These are phyloP conservation scores for Trichomonascaceae sp. DNA, from an alignment of 1,139 yeast genomes.

Conservation along the genomic window DNA sequence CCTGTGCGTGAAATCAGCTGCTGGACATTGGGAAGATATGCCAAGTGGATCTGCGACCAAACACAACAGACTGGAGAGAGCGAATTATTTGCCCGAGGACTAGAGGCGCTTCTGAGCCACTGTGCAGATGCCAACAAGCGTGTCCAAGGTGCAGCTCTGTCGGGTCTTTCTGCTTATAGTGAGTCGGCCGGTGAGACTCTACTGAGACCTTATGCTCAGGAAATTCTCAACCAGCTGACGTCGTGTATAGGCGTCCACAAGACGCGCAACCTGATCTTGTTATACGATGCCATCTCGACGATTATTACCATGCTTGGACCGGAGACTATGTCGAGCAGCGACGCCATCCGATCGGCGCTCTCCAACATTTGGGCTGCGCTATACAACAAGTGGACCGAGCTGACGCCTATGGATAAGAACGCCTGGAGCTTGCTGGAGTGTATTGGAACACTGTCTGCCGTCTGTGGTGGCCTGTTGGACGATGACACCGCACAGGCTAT, in stretches of 20 bases:
- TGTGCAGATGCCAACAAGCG: slow-evolving; percentile 75
- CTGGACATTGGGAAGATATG: slow-evolving; percentile 86
- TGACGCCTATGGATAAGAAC: slow-evolving; percentile 67
- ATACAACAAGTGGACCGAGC: slow-evolving; percentile 60
- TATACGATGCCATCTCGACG: slow-evolving; percentile 89
- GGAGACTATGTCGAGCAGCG: not conserved
- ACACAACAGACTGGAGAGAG: slow-evolving; percentile 36
- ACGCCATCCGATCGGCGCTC: not conserved
- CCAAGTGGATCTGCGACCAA: slow-evolving; percentile 50
- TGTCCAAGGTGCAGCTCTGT: slow-evolving; percentile 90
- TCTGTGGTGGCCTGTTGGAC: slow-evolving; percentile 70
- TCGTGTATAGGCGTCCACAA: slow-evolving; percentile 68
- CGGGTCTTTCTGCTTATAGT: slow-evolving; percentile 70
- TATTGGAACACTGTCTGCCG: slow-evolving; percentile 81
- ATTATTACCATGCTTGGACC: slow-evolving; percentile 44
- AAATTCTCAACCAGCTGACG: slow-evolving; percentile 56
- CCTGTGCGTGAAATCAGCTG: slow-evolving; percentile 87
- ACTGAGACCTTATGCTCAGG: slow-evolving; percentile 41
- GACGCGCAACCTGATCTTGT: slow-evolving; percentile 62
- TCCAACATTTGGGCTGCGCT: slow-evolving; percentile 57
- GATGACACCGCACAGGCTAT: slow-evolving; percentile 76
- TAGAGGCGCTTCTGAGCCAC: slow-evolving; percentile 61
- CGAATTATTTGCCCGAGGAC: slow-evolving; percentile 60
- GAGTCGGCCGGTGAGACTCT: slow-evolving; percentile 59
- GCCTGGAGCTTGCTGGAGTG: slow-evolving; percentile 90